Conservation (phyloP, 495 filamentous ascomycete genomes). For the Bathelium albidoporum region DNA sequence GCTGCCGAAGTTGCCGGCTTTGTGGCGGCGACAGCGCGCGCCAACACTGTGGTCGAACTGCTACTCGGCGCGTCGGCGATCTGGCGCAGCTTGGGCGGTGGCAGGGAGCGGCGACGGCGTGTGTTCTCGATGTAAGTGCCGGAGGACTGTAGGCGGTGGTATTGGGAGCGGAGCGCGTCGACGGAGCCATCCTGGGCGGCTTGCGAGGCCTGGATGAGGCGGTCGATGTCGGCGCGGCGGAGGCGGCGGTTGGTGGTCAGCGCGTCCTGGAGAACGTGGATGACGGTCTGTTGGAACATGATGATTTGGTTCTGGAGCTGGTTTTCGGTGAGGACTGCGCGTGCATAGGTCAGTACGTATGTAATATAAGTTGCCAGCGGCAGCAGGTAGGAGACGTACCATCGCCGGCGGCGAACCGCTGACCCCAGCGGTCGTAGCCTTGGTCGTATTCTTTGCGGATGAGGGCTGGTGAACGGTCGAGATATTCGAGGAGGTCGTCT, state of each 20-base stretch:
- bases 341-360: slow-evolving; percentile 4
- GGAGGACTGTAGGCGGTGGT: slow-evolving; percentile 15
- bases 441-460: slow-evolving; percentile 25
- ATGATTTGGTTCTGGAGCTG: slow-evolving; percentile 29
- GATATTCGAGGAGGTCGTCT: not conserved
- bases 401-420: slow-evolving; percentile 24
- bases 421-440: slow-evolving; percentile 20
- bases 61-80: too few relatives aligned
- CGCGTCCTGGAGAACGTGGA: slow-evolving; percentile 27
- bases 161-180: slow-evolving; percentile 20
- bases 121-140: not conserved
- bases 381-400: slow-evolving; percentile 14
- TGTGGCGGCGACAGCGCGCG: not conserved
- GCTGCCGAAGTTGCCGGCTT: too few relatives aligned
- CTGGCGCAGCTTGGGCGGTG: slow-evolving; percentile 1
- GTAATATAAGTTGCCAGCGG: not conserved
- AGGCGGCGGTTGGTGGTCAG: slow-evolving; percentile 21
- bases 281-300: slow-evolving; percentile 28
- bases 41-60: too few relatives aligned
- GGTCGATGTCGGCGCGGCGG: slow-evolving; percentile 20
- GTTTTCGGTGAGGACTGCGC: slow-evolving; percentile 25
- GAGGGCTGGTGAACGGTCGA: slow-evolving; percentile 15
- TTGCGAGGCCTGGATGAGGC: slow-evolving; percentile 21
- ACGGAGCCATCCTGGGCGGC: slow-evolving; percentile 25
- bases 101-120: not conserved